These are phyloP conservation scores for Rubroboletus pulcherrimus DNA, from an alignment of 768 basidiomycete species.

Conservation along the genomic window DNA sequence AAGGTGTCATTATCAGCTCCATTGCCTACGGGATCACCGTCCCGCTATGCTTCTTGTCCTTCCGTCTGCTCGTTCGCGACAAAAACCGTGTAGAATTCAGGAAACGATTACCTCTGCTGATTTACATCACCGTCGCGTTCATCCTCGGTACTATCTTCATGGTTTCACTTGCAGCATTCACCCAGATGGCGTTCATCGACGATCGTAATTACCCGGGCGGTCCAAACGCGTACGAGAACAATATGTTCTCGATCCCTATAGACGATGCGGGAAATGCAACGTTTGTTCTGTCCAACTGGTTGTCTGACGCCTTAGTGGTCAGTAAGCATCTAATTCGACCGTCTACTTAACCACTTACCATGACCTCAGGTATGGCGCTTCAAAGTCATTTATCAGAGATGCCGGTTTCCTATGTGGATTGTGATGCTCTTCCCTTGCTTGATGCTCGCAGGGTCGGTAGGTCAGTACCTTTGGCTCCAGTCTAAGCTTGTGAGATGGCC, in stretches of 20 bases:
- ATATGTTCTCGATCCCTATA: slow-evolving; percentile 21
- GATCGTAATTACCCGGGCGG: slow-evolving; percentile 32
- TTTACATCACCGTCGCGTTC: slow-evolving; percentile 11
- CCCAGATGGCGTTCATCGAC: slow-evolving; percentile 30
- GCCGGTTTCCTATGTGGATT: slow-evolving; percentile 2
- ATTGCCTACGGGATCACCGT: slow-evolving; percentile 7
- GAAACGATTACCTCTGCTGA: slow-evolving; percentile 1
- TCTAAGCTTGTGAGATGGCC: neutral
- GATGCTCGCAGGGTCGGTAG: slow-evolving; percentile 6
- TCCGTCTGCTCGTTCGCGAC: neutral
- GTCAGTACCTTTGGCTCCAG: neutral
- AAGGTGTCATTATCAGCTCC: slow-evolving; percentile 7
- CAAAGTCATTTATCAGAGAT: slow-evolving; percentile 14
- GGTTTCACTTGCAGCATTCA: slow-evolving; percentile 17
- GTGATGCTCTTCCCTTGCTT: slow-evolving; percentile 10
- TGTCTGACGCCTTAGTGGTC: slow-evolving; percentile 20
- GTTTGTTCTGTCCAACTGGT: slow-evolving; percentile 10
- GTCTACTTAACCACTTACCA: neutral
- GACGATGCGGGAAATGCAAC: slow-evolving; percentile 8
- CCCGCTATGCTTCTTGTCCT: slow-evolving; percentile 2
- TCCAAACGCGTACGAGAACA: slow-evolving; percentile 23
- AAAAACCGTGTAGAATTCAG: slow-evolving; percentile 4
- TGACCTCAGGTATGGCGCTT: slow-evolving; percentile 14
- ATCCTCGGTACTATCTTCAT: slow-evolving; percentile 16
- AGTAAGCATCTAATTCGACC: neutral